A percentile compares a stretch with the other conserved stretches of the same genome.
phyloP scores from a whole-genome alignment of 805 yeast species.

The Teunomyces stri region DNA sequence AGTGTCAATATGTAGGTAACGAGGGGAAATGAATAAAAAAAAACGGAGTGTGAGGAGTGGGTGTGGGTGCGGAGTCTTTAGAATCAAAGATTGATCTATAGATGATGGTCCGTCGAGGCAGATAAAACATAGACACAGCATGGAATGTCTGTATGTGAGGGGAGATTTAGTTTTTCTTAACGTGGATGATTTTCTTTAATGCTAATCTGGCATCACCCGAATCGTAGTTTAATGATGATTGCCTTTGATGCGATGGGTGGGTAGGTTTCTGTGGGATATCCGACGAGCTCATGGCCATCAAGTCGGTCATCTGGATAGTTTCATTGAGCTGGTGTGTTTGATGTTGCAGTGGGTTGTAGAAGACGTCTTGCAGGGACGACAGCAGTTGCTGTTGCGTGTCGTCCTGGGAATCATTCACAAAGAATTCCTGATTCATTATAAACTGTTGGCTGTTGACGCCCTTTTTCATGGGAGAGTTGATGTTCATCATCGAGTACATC shows the following conservation, averaged over 20 bases:
- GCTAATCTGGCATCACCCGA: constrained; percentile 39
- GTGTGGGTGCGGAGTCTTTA: neutral
- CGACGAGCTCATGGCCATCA: constrained; percentile 13
- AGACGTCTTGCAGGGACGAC: neutral
- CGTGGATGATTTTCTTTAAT: constrained; percentile 33
- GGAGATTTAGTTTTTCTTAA: constrained; percentile 21
- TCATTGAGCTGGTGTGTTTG: constrained; percentile 4
- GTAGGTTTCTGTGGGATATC: neutral
- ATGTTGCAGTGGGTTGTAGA: constrained; percentile 5
- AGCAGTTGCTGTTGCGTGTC: constrained; percentile 1
- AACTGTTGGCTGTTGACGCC: constrained; percentile 14
- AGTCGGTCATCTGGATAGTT: constrained; percentile 15
- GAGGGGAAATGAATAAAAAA: constrained; percentile 1
- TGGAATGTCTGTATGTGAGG: neutral
- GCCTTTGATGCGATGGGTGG: neutral
- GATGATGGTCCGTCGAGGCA: neutral
- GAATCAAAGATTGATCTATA: constrained; percentile 1
- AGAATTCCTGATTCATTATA: constrained; percentile 28
- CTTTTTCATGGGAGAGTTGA: constrained; percentile 30
- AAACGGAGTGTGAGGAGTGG: neutral
- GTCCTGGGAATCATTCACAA: constrained; percentile 13
- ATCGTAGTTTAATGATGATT: constrained; percentile 17
- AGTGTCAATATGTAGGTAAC: neutral
- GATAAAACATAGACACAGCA: neutral
- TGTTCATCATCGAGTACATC: constrained; percentile 36